phyloP scores from a whole-genome alignment of 345 rosid species.

The Salix arbutifolia region DNA sequence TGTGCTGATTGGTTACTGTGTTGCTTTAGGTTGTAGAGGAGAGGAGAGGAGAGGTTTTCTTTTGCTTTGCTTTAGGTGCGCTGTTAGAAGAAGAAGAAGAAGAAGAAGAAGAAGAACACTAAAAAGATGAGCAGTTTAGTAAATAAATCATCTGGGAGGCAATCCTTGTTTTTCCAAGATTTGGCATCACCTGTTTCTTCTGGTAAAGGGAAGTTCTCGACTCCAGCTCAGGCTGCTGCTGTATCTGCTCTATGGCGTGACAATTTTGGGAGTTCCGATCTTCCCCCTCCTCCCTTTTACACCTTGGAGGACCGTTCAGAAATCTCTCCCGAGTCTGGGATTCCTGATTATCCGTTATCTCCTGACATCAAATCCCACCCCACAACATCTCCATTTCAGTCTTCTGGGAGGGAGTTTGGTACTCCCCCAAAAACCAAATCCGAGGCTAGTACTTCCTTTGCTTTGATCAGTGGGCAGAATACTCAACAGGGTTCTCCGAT shows the following conservation, averaged over 20 bases:
- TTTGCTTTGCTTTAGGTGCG: no score
- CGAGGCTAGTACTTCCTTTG: constrained; percentile 59
- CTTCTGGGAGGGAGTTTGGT: constrained; percentile 48
- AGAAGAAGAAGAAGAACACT: not conserved
- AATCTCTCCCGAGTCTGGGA: constrained; percentile 86
- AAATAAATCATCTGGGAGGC: constrained; percentile 62
- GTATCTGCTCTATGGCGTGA: constrained; percentile 99
- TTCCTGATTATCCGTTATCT: constrained; percentile 63
- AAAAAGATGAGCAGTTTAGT: constrained; percentile 51
- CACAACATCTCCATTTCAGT: constrained; percentile 40
- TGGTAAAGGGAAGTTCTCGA: constrained; percentile 71
- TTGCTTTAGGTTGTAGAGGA: constrained; percentile 6
- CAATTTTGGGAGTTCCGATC: constrained; percentile 74
- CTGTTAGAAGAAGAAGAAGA: not conserved
- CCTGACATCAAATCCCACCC: constrained; percentile 65
- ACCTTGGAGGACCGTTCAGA: constrained; percentile 86
- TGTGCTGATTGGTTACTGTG: not conserved
- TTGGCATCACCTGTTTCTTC: constrained; percentile 81
- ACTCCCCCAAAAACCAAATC: constrained; percentile 56
- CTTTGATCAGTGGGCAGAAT: constrained; percentile 52
- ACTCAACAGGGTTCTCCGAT: constrained; percentile 57
- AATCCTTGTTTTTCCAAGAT: constrained; percentile 79
- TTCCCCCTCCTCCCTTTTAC: constrained; percentile 92
- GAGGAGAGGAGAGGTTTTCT: not conserved
- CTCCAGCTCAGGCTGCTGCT: constrained; percentile 80